A percentile compares a stretch with the other conserved stretches of the same genome.
These are phyloP conservation scores for Psidium friedrichsthalianum DNA, from an alignment of 345 rosid genomes.

Conservation along the genomic window DNA sequence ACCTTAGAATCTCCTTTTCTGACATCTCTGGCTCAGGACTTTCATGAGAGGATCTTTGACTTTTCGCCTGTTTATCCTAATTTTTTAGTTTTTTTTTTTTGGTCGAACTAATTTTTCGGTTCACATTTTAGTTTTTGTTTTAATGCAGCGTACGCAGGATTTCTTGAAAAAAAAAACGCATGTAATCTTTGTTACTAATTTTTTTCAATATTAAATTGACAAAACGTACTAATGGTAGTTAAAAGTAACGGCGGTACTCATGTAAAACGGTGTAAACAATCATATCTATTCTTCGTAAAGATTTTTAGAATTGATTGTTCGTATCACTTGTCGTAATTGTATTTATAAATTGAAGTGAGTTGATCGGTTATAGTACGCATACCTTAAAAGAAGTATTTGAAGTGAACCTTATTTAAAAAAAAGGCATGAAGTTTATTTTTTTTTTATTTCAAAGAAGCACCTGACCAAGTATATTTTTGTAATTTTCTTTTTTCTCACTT, in stretches of 20 bases:
- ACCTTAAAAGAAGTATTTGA: too few species aligned
- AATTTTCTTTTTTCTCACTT: too few species aligned
- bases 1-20: not conserved
- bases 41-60: not conserved
- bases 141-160: not conserved
- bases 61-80: not conserved
- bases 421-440: too few species aligned
- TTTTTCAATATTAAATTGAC: not conserved
- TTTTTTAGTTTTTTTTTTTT: not conserved
- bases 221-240: not conserved
- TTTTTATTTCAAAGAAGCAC: too few species aligned
- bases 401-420: too few species aligned
- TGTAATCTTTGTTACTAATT: not conserved
- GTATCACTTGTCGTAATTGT: too few species aligned
- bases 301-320: too few species aligned
- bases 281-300: too few species aligned
- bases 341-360: too few species aligned
- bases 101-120: not conserved
- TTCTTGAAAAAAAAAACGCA: not conserved
- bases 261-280: not conserved
- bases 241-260: not conserved
- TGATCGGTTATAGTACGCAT: too few species aligned
- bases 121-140: not conserved
- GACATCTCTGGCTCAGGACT: not conserved
- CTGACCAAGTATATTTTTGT: too few species aligned